A percentile compares a stretch with the other conserved stretches of the same genome.
phyloP scores from a whole-genome alignment of 164 flowering plant genomes.

The Santalum album region DNA sequence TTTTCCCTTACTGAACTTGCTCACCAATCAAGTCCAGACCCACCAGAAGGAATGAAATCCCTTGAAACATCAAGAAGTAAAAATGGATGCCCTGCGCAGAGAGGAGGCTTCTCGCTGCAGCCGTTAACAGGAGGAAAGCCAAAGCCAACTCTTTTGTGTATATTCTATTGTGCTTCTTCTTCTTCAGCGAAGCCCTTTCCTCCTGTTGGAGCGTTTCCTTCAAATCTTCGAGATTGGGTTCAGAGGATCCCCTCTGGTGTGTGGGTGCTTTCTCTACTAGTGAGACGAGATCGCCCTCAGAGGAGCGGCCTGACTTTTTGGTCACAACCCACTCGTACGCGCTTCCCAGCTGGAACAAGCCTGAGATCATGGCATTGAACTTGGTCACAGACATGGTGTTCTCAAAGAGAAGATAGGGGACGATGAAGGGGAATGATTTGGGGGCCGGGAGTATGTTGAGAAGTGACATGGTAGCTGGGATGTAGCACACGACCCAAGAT shows the following conservation, averaged over 20 bases:
- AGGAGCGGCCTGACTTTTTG: constrained; percentile 94
- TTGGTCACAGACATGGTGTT: constrained; percentile 99
- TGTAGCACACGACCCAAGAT: constrained; percentile 90
- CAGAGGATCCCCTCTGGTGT: constrained; percentile 50
- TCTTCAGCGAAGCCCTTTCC: constrained; percentile 16
- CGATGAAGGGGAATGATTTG: constrained; percentile 92
- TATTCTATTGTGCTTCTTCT: constrained; percentile 90
- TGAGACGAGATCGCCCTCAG: constrained; percentile 77
- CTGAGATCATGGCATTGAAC: constrained; percentile 97
- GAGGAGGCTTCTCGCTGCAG: constrained; percentile 80
- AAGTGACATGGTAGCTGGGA: constrained; percentile 92
- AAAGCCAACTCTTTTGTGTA: constrained; percentile 80
- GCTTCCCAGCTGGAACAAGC: constrained; percentile 94
- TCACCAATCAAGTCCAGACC: constrained; percentile 96
- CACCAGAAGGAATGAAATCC: constrained; percentile 82
- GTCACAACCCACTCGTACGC: constrained; percentile 99
- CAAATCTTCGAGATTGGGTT: constrained; percentile 48
- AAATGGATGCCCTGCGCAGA: constrained; percentile 98
- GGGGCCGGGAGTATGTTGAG: constrained; percentile 96
- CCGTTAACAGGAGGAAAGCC: constrained; percentile 86
- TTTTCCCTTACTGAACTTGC: constrained; percentile 75
- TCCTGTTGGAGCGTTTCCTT: constrained; percentile 26
- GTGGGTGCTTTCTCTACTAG: constrained; percentile 55
- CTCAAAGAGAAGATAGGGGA: constrained; percentile 95
- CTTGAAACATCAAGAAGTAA: constrained; percentile 95